Conservation (phyloP, 2,329 filamentous ascomycete genomes). For the Aureobasidium musti region DNA sequence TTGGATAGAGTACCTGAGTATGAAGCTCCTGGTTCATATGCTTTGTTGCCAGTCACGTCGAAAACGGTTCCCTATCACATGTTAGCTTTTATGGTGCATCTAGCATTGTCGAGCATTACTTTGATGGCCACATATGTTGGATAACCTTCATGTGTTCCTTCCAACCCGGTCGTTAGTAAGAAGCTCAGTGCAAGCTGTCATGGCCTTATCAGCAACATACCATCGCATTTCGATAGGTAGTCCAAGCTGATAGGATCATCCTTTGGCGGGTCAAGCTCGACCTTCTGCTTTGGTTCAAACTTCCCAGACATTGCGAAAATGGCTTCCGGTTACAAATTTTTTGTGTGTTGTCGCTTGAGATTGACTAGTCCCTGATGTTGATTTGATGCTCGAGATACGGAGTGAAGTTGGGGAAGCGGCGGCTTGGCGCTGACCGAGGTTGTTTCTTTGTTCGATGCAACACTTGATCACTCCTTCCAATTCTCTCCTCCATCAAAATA, state of each 20-base stretch:
- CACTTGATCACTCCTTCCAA: not conserved
- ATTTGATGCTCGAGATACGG: not conserved
- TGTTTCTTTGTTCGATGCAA: slow-evolving; percentile 5
- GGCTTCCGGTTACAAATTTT: not conserved
- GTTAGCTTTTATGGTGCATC: not conserved
- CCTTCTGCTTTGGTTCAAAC: slow-evolving; percentile 76
- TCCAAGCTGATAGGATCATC: slow-evolving; percentile 80
- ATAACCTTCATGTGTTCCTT: slow-evolving; percentile 64
- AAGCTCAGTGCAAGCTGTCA: not conserved
- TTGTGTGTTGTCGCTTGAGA: not conserved
- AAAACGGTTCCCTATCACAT: slow-evolving; percentile 73
- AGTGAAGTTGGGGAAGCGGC: slow-evolving; percentile 5
- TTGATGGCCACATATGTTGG: slow-evolving; percentile 64
- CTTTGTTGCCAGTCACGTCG: slow-evolving; percentile 86
- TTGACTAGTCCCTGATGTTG: not conserved
- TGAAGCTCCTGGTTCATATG: slow-evolving; percentile 77
- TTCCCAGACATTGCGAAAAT: slow-evolving; percentile 15
- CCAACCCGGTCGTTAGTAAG: not conserved
- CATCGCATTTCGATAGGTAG: slow-evolving; percentile 77
- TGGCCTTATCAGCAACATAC: slow-evolving; percentile 50
- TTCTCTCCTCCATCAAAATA: too few relatives aligned
- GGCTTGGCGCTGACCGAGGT: slow-evolving; percentile 22
- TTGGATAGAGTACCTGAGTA: slow-evolving; percentile 70
- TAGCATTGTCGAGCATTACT: slow-evolving; percentile 37
- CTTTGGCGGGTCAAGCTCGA: slow-evolving; percentile 80